Evolutionary conservation across 2,329 filamentous ascomycete species (phyloP).

Genomic region (Fusarium aywerte): DNA sequence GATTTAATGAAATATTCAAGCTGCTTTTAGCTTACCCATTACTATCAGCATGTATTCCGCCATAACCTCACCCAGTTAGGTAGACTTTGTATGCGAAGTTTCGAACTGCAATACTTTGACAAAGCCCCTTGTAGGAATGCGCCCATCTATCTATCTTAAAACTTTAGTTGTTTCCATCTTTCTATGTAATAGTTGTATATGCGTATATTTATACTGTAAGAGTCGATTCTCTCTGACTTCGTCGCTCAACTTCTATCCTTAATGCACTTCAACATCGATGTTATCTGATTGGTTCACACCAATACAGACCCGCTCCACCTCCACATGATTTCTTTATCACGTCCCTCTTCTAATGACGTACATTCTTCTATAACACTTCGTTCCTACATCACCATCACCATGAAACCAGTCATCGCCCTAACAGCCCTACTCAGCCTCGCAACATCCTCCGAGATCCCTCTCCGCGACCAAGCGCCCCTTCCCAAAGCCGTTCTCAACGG

Average conservation of each 20-base stretch:
- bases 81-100: too few relatives aligned
- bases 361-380: constrained; percentile 1
- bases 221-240: neutral
- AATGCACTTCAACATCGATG: neutral
- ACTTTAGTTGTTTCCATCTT: too few relatives aligned
- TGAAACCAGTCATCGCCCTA: constrained; percentile 39
- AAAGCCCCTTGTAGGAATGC: too few relatives aligned
- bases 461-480: constrained; percentile 5
- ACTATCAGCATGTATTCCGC: too few relatives aligned
- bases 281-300: neutral
- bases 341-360: constrained; percentile 34
- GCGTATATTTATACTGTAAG: neutral
- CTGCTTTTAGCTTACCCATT: too few relatives aligned
- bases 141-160: too few relatives aligned
- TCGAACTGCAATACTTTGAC: too few relatives aligned
- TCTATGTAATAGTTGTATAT: too few relatives aligned
- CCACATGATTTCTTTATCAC: constrained; percentile 1
- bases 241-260: neutral
- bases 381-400: constrained; percentile 15
- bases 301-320: neutral
- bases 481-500: constrained; percentile 19
- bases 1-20: too few relatives aligned
- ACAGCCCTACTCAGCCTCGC: constrained; percentile 31
- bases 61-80: too few relatives aligned
- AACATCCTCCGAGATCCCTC: constrained; percentile 18